Evolutionary conservation across 225 moss, liverwort and hornwort genomes (phyloP).

Genomic region (Bryoerythrophyllum caledonicum): DNA sequence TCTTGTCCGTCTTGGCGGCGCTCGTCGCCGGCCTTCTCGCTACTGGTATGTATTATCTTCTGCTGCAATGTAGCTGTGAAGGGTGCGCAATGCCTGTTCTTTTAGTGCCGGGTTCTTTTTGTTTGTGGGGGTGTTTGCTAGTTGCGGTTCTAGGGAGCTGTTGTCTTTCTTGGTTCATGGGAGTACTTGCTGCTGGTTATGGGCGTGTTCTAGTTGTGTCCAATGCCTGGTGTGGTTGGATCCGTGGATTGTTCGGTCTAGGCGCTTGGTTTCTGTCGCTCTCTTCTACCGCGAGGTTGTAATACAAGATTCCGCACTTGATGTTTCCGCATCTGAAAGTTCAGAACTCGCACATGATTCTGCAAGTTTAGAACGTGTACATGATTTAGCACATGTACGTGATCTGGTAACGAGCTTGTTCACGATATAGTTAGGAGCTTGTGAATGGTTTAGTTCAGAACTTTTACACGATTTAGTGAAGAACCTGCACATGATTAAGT

Average conservation of each 20-base stretch:
- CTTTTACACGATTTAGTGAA: background rate
- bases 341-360: background rate
- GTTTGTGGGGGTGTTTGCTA: background rate
- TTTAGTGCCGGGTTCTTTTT: no score
- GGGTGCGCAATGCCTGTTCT: background rate
- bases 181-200: background rate
- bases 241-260: background rate
- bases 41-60: background rate
- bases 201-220: background rate
- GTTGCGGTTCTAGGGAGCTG: background rate
- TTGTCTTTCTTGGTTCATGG: background rate
- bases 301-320: rapidly evolving
- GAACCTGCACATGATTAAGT: no score
- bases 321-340: background rate
- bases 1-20: conserved; percentile 14
- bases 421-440: no score
- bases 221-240: background rate
- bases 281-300: background rate
- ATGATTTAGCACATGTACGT: no score
- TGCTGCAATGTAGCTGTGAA: background rate
- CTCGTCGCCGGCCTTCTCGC: conserved; percentile 7
- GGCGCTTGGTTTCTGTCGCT: no score
- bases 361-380: background rate
- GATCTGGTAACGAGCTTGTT: no score
- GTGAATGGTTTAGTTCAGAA: no score